These are phyloP conservation scores for Blastocystis sp. DNA, from an alignment of 352 stramenopile genomes.

Conservation along the genomic window DNA sequence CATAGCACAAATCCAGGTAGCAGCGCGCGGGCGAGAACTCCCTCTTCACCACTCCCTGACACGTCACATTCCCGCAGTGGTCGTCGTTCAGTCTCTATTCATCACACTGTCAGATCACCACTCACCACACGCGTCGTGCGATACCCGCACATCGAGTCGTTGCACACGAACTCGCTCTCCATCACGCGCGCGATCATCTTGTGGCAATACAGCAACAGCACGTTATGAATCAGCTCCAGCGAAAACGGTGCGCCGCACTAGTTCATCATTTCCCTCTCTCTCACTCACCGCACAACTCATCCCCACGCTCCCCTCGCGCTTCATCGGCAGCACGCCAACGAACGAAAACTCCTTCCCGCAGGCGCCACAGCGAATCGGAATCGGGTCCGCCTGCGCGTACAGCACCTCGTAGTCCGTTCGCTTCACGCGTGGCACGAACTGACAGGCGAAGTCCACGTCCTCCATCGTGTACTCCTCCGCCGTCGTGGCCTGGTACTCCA, in stretches of 20 bases:
- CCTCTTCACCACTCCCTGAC: conserved; percentile 1
- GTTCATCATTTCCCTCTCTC: not conserved
- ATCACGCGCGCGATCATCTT: not conserved
- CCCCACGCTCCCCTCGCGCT: conserved; percentile 1
- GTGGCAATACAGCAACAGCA: conserved; percentile 8
- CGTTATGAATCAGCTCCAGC: not conserved
- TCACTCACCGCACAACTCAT: not conserved
- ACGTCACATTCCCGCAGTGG: conserved; percentile 39
- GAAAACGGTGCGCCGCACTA: conserved; percentile 48
- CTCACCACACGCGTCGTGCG: not conserved
- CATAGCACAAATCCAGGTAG: conserved; percentile 28
- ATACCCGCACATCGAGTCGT: conserved; percentile 19
- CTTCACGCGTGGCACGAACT: conserved; percentile 77
- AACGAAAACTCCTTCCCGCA: conserved; percentile 16
- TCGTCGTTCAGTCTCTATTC: conserved; percentile 51
- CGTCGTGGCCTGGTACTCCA: conserved; percentile 83
- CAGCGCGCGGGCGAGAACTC: not conserved
- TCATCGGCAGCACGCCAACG: not conserved
- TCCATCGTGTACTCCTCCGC: conserved; percentile 73
- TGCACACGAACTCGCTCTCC: conserved; percentile 4
- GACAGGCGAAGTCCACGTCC: conserved; percentile 80
- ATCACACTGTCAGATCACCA: not conserved
- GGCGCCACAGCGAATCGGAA: conserved; percentile 7
- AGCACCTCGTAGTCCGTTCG: conserved; percentile 42
- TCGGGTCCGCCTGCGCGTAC: not conserved